These are phyloP conservation scores for Penicillium thymicola DNA, from an alignment of 2,329 filamentous ascomycete species.

Conservation along the genomic window DNA sequence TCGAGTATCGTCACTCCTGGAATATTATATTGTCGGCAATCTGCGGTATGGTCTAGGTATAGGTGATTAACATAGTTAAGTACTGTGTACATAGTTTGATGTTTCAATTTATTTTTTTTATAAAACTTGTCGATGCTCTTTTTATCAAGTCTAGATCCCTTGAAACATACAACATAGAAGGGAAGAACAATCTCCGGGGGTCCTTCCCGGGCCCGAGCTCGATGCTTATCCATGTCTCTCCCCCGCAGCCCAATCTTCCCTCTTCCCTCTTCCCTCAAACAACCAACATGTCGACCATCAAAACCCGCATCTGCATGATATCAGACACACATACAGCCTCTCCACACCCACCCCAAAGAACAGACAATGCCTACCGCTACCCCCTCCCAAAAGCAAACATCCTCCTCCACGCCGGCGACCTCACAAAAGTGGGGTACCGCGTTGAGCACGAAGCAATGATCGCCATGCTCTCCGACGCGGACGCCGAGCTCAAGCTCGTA, in stretches of 20 bases:
- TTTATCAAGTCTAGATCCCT: not conserved
- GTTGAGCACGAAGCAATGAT: constrained; percentile 49
- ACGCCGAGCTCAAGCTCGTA: constrained; percentile 58
- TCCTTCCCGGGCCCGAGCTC: not conserved
- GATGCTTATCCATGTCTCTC: not conserved
- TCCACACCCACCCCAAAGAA: constrained; percentile 22
- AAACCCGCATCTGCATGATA: constrained; percentile 43
- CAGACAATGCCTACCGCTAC: constrained; percentile 31
- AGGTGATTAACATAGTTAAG: not conserved
- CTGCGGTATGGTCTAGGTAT: not conserved
- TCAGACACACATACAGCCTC: constrained; percentile 42
- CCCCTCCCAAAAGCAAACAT: constrained; percentile 53
- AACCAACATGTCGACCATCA: constrained; percentile 23
- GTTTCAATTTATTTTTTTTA: not conserved
- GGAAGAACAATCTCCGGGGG: not conserved
- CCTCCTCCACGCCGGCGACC: constrained; percentile 57
- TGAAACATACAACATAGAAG: not conserved
- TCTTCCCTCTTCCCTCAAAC: not conserved
- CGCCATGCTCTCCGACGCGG: constrained; percentile 46
- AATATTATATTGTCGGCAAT: not conserved
- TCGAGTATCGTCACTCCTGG: not conserved
- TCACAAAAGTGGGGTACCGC: constrained; percentile 52
- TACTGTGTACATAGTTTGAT: not conserved
- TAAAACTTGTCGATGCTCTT: not conserved
- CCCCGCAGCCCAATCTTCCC: constrained; percentile 1